Conservation (phyloP, 495 filamentous ascomycete genomes). For the Terfezia claveryi region DNA sequence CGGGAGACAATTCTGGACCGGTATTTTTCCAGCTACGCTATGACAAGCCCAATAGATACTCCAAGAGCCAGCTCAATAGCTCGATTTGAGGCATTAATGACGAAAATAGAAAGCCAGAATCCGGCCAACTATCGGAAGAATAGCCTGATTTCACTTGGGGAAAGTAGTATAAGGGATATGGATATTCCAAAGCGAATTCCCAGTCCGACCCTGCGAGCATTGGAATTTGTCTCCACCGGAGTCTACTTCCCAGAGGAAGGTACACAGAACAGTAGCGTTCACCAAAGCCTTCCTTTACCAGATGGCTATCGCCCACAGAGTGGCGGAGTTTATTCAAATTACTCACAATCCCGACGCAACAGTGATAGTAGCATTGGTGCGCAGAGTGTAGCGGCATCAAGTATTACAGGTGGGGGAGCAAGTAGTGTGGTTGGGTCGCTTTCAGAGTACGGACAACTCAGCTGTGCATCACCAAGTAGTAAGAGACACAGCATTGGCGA, state of each 20-base stretch:
- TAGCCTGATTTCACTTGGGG: neutral
- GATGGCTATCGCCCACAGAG: neutral
- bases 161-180: neutral
- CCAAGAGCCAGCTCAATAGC: conserved; percentile 16
- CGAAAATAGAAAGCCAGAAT: conserved; percentile 8
- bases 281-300: neutral
- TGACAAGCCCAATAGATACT: conserved; percentile 1
- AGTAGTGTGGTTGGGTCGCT: neutral
- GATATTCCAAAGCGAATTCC: conserved; percentile 13
- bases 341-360: neutral
- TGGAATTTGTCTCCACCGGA: conserved; percentile 18
- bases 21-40: conserved; percentile 15
- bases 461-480: neutral
- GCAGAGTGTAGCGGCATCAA: neutral
- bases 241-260: conserved; percentile 1
- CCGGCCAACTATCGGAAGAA: neutral
- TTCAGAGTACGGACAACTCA: neutral
- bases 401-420: neutral
- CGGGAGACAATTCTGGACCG: conserved; percentile 20
- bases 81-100: conserved; percentile 17
- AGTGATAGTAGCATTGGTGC: neutral
- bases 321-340: neutral
- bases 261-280: neutral
- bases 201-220: conserved; percentile 14
- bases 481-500: neutral